A percentile compares a stretch with the other conserved stretches of the same genome.
Evolutionary conservation across 345 rosid genomes (phyloP).

Genomic region (Pistacia vera): DNA sequence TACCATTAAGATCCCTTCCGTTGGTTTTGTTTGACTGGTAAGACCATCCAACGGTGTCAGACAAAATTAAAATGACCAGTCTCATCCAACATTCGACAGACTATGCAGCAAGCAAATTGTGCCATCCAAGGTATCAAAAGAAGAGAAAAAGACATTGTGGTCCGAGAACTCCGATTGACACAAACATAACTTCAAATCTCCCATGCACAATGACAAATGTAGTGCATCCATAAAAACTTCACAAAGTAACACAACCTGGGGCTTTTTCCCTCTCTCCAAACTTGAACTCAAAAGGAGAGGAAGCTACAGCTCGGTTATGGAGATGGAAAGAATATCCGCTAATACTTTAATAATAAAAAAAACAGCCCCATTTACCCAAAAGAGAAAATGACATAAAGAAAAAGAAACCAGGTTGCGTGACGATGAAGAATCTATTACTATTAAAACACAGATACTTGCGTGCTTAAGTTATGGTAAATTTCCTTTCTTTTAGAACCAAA

Average conservation of each 20-base stretch:
- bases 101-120: not conserved
- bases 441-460: not conserved
- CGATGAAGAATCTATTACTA: conserved; percentile 9
- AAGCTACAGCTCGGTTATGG: not conserved
- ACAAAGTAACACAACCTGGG: not conserved
- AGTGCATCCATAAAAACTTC: not conserved
- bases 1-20: not conserved
- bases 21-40: not conserved
- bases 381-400: not conserved
- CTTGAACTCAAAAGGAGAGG: not conserved
- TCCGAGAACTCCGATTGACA: not conserved
- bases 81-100: conserved; percentile 5
- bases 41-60: not conserved
- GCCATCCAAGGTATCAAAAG: conserved; percentile 16
- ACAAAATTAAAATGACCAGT: not conserved
- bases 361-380: not conserved
- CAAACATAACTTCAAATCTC: not conserved
- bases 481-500: not conserved
- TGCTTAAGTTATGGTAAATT: not conserved
- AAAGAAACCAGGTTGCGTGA: conserved; percentile 14
- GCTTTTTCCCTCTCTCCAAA: not conserved
- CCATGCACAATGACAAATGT: conserved; percentile 16
- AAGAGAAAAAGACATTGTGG: not conserved
- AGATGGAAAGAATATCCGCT: not conserved
- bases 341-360: not conserved